Percentiles rank a stretch among this genome's conserved stretches.
Evolutionary conservation across 2,329 filamentous ascomycete species (phyloP).

Genomic region (Graphilbum ipis-grandicollis): DNA sequence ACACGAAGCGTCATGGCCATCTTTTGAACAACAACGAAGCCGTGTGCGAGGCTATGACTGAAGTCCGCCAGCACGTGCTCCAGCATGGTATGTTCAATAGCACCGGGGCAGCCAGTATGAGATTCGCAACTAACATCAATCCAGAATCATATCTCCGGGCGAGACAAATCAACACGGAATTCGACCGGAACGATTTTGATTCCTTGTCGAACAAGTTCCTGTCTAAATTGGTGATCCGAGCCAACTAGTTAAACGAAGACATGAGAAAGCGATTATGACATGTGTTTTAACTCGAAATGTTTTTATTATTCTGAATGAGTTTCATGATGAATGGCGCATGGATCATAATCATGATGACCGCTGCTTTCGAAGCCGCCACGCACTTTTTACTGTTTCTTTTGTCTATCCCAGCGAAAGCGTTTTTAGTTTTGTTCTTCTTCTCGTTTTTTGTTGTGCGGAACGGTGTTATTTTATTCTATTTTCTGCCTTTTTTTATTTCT

Average conservation of each 20-base stretch:
- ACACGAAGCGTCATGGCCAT: slow-evolving; percentile 78
- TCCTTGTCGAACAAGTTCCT: slow-evolving; percentile 94
- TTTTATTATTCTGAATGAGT: not conserved
- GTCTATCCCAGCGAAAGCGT: not conserved
- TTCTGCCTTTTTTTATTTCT: not conserved
- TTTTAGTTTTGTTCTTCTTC: slow-evolving; percentile 1
- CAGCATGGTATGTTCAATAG: slow-evolving; percentile 61
- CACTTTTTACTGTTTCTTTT: not conserved
- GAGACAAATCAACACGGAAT: slow-evolving; percentile 55
- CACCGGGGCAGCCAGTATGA: too few relatives aligned
- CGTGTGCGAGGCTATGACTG: slow-evolving; percentile 90
- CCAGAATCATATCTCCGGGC: slow-evolving; percentile 78
- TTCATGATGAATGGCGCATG: too few relatives aligned
- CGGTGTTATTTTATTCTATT: too few relatives aligned
- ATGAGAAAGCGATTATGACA: not conserved
- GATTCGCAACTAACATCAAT: not conserved
- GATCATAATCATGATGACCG: too few relatives aligned
- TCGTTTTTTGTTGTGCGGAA: too few relatives aligned
- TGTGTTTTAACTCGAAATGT: not conserved
- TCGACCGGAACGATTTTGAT: slow-evolving; percentile 86
- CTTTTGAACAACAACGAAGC: slow-evolving; percentile 79
- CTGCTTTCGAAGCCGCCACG: too few relatives aligned
- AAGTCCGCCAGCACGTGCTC: slow-evolving; percentile 80
- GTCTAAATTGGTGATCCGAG: slow-evolving; percentile 87
- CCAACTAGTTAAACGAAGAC: slow-evolving; percentile 49